These are phyloP conservation scores for Pichia sorboxylosa DNA, from an alignment of 1,139 yeast genomes.

Conservation along the genomic window DNA sequence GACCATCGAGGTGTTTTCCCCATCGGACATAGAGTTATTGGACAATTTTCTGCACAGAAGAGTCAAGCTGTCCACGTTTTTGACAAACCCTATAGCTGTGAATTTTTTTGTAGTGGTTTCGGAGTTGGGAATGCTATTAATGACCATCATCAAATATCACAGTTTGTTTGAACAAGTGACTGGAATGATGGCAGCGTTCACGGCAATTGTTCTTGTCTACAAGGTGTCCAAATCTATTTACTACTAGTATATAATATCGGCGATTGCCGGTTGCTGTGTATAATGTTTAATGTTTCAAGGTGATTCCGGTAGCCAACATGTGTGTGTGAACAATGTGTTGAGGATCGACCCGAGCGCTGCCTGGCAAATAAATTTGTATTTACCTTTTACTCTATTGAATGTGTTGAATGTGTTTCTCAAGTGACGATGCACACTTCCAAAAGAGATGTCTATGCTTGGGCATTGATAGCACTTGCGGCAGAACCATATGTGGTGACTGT, in stretches of 20 bases:
- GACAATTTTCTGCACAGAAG: constrained; percentile 1
- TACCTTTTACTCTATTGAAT: too few relatives aligned
- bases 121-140: constrained; percentile 83
- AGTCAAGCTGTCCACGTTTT: constrained; percentile 8
- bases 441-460: constrained; percentile 11
- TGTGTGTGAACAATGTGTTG: too few relatives aligned
- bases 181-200: constrained; percentile 47
- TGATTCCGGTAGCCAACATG: too few relatives aligned
- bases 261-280: too few relatives aligned
- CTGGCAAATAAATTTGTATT: too few relatives aligned
- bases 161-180: constrained; percentile 60
- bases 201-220: constrained; percentile 3
- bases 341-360: too few relatives aligned
- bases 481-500: constrained; percentile 68
- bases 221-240: not conserved
- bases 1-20: constrained; percentile 23
- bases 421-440: constrained; percentile 7
- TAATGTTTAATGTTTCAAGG: too few relatives aligned
- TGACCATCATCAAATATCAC: constrained; percentile 82
- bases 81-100: constrained; percentile 33
- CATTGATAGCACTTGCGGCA: constrained; percentile 31
- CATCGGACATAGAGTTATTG: constrained; percentile 6
- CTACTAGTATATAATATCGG: too few relatives aligned
- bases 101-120: constrained; percentile 36
- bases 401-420: too few relatives aligned